Evolutionary conservation across 495 filamentous ascomycete species (phyloP).

Genomic region (Penicillium parvum): DNA sequence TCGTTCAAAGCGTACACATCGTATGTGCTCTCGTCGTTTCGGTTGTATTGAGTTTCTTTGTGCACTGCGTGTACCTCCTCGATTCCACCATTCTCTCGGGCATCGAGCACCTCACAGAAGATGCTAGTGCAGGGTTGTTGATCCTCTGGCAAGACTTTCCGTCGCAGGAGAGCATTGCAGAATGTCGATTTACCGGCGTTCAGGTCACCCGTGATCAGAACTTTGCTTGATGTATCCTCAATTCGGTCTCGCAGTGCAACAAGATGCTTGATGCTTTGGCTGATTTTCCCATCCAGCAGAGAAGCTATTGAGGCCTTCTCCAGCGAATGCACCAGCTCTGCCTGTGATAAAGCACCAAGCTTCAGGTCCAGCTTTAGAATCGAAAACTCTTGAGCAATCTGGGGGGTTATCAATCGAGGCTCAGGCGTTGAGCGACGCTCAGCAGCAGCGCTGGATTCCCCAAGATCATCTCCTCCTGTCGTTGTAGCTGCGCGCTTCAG

Average conservation of each 20-base stretch:
- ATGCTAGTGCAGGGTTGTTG: conserved; percentile 99
- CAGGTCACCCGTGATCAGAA: conserved; percentile 92
- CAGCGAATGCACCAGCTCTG: conserved; percentile 92
- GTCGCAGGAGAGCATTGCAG: conserved; percentile 88
- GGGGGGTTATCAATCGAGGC: conserved; percentile 78
- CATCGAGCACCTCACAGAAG: conserved; percentile 95
- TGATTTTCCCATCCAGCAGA: conserved; percentile 88
- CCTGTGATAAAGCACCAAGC: conserved; percentile 75
- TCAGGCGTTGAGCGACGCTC: conserved; percentile 54
- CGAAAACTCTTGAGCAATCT: conserved; percentile 94
- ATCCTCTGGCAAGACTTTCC: conserved; percentile 92
- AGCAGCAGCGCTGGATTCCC: conserved; percentile 68
- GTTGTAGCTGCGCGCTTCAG: conserved; percentile 70
- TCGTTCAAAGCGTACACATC: conserved; percentile 72
- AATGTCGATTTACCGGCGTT: conserved; percentile 99
- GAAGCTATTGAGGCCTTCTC: conserved; percentile 88
- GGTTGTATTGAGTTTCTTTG: conserved; percentile 71
- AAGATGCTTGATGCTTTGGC: conserved; percentile 86
- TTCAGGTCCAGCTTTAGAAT: conserved; percentile 93
- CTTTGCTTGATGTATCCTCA: conserved; percentile 96
- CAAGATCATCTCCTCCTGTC: conserved; percentile 52
- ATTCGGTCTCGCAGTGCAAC: conserved; percentile 84
- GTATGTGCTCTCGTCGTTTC: conserved; percentile 90
- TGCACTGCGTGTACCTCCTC: conserved; percentile 96
- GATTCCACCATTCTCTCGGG: conserved; percentile 78